Base-by-base conservation (phyloP, 345 rosid genomes). In the Lepidium africanum region DNA sequence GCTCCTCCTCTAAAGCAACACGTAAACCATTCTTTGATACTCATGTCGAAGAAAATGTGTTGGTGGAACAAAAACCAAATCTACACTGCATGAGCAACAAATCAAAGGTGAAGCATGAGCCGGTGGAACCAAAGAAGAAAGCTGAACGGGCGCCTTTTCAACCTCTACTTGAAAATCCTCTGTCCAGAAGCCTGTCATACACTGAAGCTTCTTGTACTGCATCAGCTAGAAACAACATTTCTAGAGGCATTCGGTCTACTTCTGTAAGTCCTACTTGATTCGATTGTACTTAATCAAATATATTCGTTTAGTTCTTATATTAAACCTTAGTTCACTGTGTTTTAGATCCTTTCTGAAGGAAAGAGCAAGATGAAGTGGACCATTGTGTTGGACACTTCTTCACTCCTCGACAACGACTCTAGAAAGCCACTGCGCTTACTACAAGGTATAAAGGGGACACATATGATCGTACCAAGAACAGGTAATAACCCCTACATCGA, bases 381-480 rank as follows among this genome's bases (percentile, higher is more conserved):
- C 51, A 77, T 94, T 86, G 83, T 94, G 39, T 82, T 80, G 65
- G 96, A 91, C 72, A 80, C 83, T 16, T 68, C 81, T 77, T 76
- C 96, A 63, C 83, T 91, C 74, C 70, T 94, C 49, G 83, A 84
- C 76, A 85, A 75, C 67, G 87, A 81, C 39, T 86, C 93, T 19
- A 82, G 85, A 79, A 87, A 82, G 77, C 76, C 93, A 42, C 70
- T 91, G 49, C 86, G 85, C 80, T 84, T 91, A 48, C 82, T 94
- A 63, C 88, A 86, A 82, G 99, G 97, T 72, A 86, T 94, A 69
- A 89, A 83, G 76, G 83, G 93, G 49, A 94, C 97, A 47, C 86
- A 60, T 23, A 50, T 94, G 64, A 67, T 87, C 73, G 71, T 91
- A 65, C 96, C 96, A 56, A 79, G 89, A 76, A 86, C 72, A 46